Evolutionary conservation across 768 basidiomycete genomes (phyloP).

Genomic region (Zangia roseola): DNA sequence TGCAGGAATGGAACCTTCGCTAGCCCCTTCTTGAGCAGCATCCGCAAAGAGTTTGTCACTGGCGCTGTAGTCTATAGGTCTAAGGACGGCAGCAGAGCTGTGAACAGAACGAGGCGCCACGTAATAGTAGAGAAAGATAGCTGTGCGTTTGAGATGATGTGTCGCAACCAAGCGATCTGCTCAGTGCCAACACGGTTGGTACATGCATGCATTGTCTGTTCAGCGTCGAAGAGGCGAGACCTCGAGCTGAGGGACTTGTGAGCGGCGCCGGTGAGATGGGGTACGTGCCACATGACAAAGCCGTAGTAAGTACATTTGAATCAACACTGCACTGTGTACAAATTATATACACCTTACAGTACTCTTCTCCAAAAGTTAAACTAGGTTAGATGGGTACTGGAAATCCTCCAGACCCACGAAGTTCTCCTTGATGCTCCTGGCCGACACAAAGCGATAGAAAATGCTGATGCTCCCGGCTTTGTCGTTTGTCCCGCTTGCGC

Average conservation of each 20-base stretch:
- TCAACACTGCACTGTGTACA: too few species aligned
- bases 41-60: constrained; percentile 68
- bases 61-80: constrained; percentile 30
- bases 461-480: constrained; percentile 87
- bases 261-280: too few species aligned
- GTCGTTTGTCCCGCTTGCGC: constrained; percentile 95
- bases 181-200: neutral
- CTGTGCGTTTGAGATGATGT: neutral
- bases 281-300: too few species aligned
- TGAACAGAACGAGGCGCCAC: neutral
- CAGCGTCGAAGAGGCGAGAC: too few species aligned
- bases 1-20: constrained; percentile 22
- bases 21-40: constrained; percentile 53
- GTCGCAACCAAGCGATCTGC: too few species aligned
- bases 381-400: constrained; percentile 84
- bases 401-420: constrained; percentile 83
- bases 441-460: constrained; percentile 80
- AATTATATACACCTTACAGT: neutral
- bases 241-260: too few species aligned
- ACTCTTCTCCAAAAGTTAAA: constrained; percentile 34
- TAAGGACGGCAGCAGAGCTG: constrained; percentile 2
- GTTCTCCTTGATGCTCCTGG: constrained; percentile 96
- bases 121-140: neutral
- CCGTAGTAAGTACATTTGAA: too few species aligned
- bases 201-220: neutral